Evolutionary conservation across 495 filamentous ascomycete genomes (phyloP).

Genomic region (Aspergillus kassunensis): DNA sequence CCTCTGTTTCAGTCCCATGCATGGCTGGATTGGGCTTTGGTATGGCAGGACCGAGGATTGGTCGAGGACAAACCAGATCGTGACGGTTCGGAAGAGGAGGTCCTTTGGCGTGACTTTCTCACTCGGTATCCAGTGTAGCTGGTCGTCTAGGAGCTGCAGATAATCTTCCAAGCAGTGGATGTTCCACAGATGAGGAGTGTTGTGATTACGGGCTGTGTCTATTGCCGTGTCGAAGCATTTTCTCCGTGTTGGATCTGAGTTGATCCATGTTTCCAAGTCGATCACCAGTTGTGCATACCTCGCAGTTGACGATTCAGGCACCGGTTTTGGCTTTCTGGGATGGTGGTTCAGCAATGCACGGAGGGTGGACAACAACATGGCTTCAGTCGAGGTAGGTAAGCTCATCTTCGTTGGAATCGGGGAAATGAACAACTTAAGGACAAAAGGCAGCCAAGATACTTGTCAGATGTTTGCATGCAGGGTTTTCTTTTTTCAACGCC

Average conservation of each 20-base stretch:
- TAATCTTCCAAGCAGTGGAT: conserved; percentile 3
- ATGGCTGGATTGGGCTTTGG: conserved; percentile 4
- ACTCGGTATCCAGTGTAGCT: conserved; percentile 5
- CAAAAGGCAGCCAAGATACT: too few species aligned
- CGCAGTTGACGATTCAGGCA: too few species aligned
- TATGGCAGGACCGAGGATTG: conserved; percentile 4
- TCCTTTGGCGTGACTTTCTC: not conserved
- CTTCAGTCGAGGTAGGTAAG: too few species aligned
- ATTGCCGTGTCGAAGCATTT: not conserved
- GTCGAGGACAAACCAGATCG: conserved; percentile 10
- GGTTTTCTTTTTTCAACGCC: too few species aligned
- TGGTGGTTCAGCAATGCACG: too few species aligned
- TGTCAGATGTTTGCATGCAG: too few species aligned
- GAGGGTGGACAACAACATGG: too few species aligned
- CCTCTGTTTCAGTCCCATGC: not conserved
- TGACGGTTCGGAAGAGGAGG: not conserved
- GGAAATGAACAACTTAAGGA: too few species aligned
- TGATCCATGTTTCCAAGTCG: not conserved
- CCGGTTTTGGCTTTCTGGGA: not conserved
- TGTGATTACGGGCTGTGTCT: not conserved
- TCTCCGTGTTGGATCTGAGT: not conserved
- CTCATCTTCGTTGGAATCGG: too few species aligned
- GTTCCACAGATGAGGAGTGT: not conserved
- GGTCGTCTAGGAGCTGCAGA: not conserved
- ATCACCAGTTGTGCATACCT: not conserved